These are phyloP conservation scores for Leucosporidium creatinivorum DNA, from an alignment of 768 basidiomycete genomes.

Conservation along the genomic window DNA sequence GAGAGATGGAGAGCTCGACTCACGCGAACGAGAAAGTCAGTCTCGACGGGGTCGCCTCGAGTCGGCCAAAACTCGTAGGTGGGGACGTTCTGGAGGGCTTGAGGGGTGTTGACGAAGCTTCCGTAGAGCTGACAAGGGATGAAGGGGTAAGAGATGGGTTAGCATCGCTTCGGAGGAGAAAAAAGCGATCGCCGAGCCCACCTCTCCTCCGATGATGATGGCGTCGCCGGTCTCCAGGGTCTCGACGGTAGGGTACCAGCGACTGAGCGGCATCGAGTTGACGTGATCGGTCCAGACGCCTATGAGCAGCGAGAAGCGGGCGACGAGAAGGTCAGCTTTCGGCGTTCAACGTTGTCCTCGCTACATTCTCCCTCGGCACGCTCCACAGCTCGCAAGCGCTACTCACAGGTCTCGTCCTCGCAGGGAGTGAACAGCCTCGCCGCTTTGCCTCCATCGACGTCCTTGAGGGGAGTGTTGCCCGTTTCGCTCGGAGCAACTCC, in stretches of 20 bases:
- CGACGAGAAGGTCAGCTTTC: background rate
- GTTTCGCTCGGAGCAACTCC: background rate
- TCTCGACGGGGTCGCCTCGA: slow-evolving; percentile 11
- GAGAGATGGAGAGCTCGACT: no score
- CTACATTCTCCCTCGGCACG: background rate
- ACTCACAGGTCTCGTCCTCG: slow-evolving; percentile 54
- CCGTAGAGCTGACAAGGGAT: slow-evolving; percentile 43
- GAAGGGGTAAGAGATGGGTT: no score
- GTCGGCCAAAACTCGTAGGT: slow-evolving; percentile 47
- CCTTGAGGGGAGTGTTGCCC: slow-evolving; percentile 48
- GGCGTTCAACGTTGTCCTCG: background rate
- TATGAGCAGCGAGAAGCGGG: slow-evolving; percentile 25
- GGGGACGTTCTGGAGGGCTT: slow-evolving; percentile 59
- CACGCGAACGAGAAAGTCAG: slow-evolving; percentile 10
- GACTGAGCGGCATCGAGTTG: slow-evolving; percentile 12
- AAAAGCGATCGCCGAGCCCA: background rate
- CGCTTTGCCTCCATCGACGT: slow-evolving; percentile 49
- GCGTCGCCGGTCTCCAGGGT: no score
- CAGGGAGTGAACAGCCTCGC: slow-evolving; percentile 57
- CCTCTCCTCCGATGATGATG: slow-evolving; percentile 48
- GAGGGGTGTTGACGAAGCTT: slow-evolving; percentile 63
- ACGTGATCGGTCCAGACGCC: slow-evolving; percentile 47
- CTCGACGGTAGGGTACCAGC: slow-evolving; percentile 77
- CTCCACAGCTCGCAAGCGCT: slow-evolving; percentile 42
- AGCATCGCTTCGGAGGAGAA: no score